Conservation (phyloP, 345 rosid genomes). For the Rhodamnia argentea region DNA sequence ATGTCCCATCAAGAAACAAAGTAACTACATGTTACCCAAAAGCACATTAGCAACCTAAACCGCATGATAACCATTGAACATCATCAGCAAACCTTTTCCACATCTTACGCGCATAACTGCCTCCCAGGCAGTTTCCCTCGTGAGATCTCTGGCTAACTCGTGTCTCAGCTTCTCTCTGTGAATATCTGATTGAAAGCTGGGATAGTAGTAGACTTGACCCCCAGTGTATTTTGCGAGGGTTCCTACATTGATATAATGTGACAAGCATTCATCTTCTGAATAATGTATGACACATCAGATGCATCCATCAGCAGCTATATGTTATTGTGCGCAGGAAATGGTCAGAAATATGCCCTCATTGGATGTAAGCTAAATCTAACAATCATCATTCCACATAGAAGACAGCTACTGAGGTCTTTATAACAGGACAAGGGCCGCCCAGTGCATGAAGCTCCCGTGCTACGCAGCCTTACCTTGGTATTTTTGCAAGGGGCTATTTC, state of each 20-base stretch:
- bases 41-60: background rate
- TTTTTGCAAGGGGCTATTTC: background rate
- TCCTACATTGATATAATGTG: constrained; percentile 26
- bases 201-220: constrained; percentile 92
- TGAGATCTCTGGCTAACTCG: constrained; percentile 90
- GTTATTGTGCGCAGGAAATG: background rate
- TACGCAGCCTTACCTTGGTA: background rate
- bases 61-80: background rate
- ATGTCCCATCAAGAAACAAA: constrained; percentile 10
- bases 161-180: constrained; percentile 81
- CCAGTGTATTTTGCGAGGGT: constrained; percentile 95
- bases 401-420: background rate
- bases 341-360: background rate
- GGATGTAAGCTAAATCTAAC: background rate
- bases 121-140: constrained; percentile 99
- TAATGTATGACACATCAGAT: background rate
- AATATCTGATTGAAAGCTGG: constrained; percentile 63
- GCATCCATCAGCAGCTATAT: background rate
- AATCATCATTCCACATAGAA: background rate
- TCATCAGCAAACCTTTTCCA: constrained; percentile 76
- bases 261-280: background rate
- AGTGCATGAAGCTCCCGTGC: background rate
- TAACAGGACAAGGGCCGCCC: background rate
- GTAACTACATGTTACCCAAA: background rate
- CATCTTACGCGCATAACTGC: constrained; percentile 99